Evolutionary conservation across 257 asterid genomes (phyloP), one percentile per base, ranked within the genome.

Genomic region (Solanum clarkiae): DNA sequence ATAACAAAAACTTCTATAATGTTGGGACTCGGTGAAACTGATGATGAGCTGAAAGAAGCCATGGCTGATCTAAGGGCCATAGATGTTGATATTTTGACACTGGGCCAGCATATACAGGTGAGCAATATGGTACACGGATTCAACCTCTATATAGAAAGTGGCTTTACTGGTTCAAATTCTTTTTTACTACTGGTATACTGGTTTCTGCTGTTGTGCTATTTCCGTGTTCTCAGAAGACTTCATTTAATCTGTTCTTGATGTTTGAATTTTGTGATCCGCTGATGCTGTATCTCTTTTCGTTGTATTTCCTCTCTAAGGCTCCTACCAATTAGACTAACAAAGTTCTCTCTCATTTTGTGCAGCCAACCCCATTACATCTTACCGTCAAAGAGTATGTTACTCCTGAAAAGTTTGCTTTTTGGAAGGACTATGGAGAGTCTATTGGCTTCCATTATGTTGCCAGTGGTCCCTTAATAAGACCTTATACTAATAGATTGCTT

Each of bases 1-100:
- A 90, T 96, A 79, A 96, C 99, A 54, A 96, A 96, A 91, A 86
- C 99, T 49, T 95, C 98, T 70, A 90, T 96, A 40, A 96, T 95
- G 99, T 89, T 96, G 93, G 99, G 99, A 84, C 97, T 96, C 82
- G 98, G 99, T 85, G 99, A 96, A 92, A 94, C 93, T 84, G 97
- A 95, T 89, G 96, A 94, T 80, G 99, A 96, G 91, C 86, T 96
- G 83, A 92, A 96, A 92, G 94, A 94, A 90, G 90, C 98, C 89
- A 94, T 96, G 98, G 88, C 94, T 60, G 98, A 96, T 89, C 89
- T 96, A 86, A 91, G 99, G 93, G 93, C 94, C 63, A 96, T 94
- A 85, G 94, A 86, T 88, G 98, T 96, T 12, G 98, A 96, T 88
- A 95, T 96, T 89, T 90, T 96, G 91, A 96, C 99, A 1, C 90